Evolutionary conservation across 257 asterid species (phyloP).

Genomic region (Anisodus tanguticus): DNA sequence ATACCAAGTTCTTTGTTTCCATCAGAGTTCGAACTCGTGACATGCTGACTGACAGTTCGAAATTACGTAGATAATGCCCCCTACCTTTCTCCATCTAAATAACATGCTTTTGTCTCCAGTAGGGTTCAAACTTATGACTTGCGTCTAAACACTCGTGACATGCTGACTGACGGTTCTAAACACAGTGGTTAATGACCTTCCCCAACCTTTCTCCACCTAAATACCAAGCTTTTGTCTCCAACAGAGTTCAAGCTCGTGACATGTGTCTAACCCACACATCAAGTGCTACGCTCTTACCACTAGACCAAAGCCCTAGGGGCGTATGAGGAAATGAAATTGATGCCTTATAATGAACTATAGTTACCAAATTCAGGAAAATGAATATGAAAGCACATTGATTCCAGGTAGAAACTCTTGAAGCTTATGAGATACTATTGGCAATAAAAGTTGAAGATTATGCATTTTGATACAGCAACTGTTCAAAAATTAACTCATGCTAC

Average conservation of each 20-base stretch:
- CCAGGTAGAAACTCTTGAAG: neutral
- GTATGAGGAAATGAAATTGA: neutral
- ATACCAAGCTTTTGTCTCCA: neutral
- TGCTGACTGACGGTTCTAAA: neutral
- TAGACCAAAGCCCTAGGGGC: neutral
- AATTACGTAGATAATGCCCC: neutral
- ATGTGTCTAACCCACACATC: neutral
- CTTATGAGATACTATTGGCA: conserved; percentile 14
- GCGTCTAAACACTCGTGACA: neutral
- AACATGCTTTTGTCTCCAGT: neutral
- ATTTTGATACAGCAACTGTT: neutral
- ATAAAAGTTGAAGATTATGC: neutral
- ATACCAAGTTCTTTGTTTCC: too few species aligned
- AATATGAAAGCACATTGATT: neutral
- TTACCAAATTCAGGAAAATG: neutral
- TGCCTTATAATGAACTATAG: conserved; percentile 10
- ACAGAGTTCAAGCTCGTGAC: neutral
- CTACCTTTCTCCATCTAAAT: neutral
- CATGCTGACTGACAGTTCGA: neutral
- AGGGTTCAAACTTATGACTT: neutral
- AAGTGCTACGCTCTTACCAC: neutral
- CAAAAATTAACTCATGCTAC: conserved; percentile 12
- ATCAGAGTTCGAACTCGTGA: too few species aligned
- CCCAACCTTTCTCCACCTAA: conserved; percentile 5
- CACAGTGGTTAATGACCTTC: neutral